A percentile compares a stretch with the other conserved stretches of the same genome.
Conservation (phyloP, 2,329 filamentous ascomycete species). For the Colletotrichum sidae region DNA sequence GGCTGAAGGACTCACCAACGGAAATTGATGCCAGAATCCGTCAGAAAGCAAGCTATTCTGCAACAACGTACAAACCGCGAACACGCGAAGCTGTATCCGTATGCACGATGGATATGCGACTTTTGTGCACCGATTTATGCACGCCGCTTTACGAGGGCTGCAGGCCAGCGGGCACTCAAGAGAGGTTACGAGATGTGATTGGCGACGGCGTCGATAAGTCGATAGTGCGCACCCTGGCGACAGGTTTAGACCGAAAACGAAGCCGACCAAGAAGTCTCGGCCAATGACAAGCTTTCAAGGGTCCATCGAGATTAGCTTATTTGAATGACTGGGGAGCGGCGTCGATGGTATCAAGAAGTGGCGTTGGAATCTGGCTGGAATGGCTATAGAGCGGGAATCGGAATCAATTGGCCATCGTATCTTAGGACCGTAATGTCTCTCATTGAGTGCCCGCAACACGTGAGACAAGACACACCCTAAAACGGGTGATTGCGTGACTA, state of each 20-base stretch:
- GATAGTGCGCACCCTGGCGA: too few relatives aligned
- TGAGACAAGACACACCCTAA: slow-evolving; percentile 8
- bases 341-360: slow-evolving; percentile 3
- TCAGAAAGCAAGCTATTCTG: too few relatives aligned
- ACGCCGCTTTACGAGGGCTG: slow-evolving; percentile 18
- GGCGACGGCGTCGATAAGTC: slow-evolving; percentile 1
- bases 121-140: slow-evolving; percentile 16
- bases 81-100: too few relatives aligned
- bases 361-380: background rate
- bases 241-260: background rate
- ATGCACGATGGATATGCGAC: background rate
- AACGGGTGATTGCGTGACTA: too few relatives aligned
- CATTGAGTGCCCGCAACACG: background rate
- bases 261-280: slow-evolving; percentile 15
- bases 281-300: slow-evolving; percentile 36
- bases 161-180: background rate
- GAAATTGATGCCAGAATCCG: too few relatives aligned
- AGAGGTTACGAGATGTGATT: slow-evolving; percentile 16
- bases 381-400: background rate
- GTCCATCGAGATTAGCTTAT: slow-evolving; percentile 35
- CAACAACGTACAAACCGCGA: too few relatives aligned
- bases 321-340: slow-evolving; percentile 19
- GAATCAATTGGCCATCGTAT: slow-evolving; percentile 9
- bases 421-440: slow-evolving; percentile 13
- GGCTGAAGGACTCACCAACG: background rate